Evolutionary conservation across 2,329 filamentous ascomycete genomes (phyloP), one percentile per base, ranked within the genome.

Genomic region (Penicillium sp.): DNA sequence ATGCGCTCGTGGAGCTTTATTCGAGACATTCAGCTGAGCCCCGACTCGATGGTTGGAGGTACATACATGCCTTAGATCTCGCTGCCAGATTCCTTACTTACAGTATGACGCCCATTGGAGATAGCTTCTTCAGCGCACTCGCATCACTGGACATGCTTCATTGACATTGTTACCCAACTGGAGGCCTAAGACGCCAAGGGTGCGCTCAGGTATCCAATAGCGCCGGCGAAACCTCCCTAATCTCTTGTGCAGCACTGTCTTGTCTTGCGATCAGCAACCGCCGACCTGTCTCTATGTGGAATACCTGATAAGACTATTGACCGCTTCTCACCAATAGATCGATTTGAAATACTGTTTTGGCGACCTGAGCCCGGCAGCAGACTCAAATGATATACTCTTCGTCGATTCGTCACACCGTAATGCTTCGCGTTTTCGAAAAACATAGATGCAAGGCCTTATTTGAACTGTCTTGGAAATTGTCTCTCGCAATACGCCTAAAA

Each of bases 181-280:
- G 24, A 27, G 15, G 15, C 15, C 39, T 30, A 41, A 47, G 26
- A 39, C 20, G 39, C 44, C n/a, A 24, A 27, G 40, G 13, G 34
- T 47, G 51, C 45, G 46, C 37, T 49, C 49, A 27, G 46, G 30
- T 55, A 51, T 48, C 49, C 50, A 55, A 48, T 53, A 36, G 48
- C 47, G 40, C 42, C 13, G 36, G 39, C 24, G 21, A 27, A 44
- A 21, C 41, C 37, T 17, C 43, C 40, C 21, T 49, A 50, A 37
- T 51, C 20, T 24, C 39, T 23, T 51, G 47, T 36, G 26, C 27
- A 40, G 49, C 36, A 40, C 15, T 41, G 37, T 27, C 17, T 36
- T 36, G 39, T 17, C 26, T n/a, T 41, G n/a, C 46, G 49, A 53
- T 51, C 41, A 43, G 45, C 44, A 41, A 47, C 26, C 27, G 32